Evolutionary conservation across 305 asterid species (phyloP), one percentile per base, ranked within the genome.

Genomic region (Ilex paraguariensis): DNA sequence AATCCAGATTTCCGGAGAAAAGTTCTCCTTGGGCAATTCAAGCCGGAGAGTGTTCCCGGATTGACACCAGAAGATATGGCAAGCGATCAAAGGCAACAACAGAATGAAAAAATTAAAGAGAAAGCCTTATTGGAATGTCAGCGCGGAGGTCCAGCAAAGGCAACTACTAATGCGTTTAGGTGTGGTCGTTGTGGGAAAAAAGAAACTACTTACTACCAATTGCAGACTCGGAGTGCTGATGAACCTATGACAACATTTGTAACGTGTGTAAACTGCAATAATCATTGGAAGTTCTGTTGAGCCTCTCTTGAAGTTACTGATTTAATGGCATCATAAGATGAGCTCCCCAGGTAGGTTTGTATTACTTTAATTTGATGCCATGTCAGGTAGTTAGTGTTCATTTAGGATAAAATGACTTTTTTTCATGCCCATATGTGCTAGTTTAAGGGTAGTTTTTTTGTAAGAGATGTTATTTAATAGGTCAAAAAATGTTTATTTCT

Each of bases 201-300:
- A 60, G 87, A 90, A 57, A 63, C 80, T 4, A 90, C 96, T 17
- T 90, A 90, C 63, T 90, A 82, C 66, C 96, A 90, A 76, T 59
- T 87, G 91, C 95, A 90, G 86, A 90, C 89, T 4, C 71, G 96
- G 76, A 87, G 95, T 79, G 97, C 97, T 0, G 96, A 87, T 16
- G 97, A 90, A 73, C 97, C 96, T 1, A 87, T 87, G 97, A 87
- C 96, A 0, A 90, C 96, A 4, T 87, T 63, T 16, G 95, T 90
- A 4, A 90, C 97, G 0, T 90, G 97, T 55, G 95, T 86, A 10
- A 84, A 82, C 90, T 90, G 97, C 36, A 63, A 71, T 31, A 81
- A 90, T 42, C 87, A 74, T 52, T 90, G 97, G 97, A 90, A 87
- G 79, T 90, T 90, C 78, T 90, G 93, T 61, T 74, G 62, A 42